Evolutionary conservation across 2,329 filamentous ascomycete species (phyloP).

Genomic region (Colletotrichum paranaense): DNA sequence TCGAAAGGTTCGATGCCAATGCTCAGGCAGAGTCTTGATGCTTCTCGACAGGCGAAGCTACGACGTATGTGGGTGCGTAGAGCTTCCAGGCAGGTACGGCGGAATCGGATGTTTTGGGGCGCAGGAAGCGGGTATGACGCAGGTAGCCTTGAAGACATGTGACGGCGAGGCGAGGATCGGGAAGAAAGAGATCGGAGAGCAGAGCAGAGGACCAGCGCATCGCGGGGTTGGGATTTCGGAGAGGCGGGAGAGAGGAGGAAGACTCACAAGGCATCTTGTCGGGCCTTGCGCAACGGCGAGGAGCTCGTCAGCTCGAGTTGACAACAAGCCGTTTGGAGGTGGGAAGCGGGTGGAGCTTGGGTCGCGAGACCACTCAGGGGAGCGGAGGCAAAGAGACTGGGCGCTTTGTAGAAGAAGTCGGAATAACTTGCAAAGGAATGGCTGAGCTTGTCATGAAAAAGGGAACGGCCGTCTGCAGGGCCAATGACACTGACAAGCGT

Average conservation of each 20-base stretch:
- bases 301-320: constrained; percentile 34
- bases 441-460: constrained; percentile 38
- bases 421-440: constrained; percentile 35
- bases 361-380: constrained; percentile 37
- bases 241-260: background rate
- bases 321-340: constrained; percentile 27
- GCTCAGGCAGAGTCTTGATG: background rate
- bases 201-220: constrained; percentile 26
- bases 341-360: constrained; percentile 32
- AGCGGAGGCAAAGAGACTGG: constrained; percentile 26
- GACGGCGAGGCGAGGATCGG: constrained; percentile 20
- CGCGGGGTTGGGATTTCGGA: background rate
- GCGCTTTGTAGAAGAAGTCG: constrained; percentile 28
- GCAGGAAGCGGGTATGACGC: constrained; percentile 31
- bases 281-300: constrained; percentile 34
- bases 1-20: background rate
- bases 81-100: background rate
- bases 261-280: constrained; percentile 41
- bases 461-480: constrained; percentile 31
- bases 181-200: background rate
- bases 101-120: constrained; percentile 5
- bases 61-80: background rate
- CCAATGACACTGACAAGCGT: constrained; percentile 35
- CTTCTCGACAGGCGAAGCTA: background rate
- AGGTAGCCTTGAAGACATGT: constrained; percentile 31